Evolutionary conservation across 495 filamentous ascomycete species (phyloP).

Genomic region (Penicillium silybi): DNA sequence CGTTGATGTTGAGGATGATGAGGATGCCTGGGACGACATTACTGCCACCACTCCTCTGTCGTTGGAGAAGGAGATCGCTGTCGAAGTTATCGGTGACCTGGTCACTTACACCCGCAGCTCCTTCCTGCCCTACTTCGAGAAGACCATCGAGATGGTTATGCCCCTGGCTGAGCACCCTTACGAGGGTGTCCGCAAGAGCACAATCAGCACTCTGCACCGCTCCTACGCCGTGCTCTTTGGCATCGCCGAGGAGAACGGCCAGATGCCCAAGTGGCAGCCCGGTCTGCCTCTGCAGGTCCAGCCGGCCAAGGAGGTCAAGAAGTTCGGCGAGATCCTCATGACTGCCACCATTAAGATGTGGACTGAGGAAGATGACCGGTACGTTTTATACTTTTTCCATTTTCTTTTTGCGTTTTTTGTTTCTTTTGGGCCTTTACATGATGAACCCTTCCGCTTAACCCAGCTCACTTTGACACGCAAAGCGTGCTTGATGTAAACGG

Average conservation of each 20-base stretch:
- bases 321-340: conserved; percentile 84
- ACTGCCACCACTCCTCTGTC: conserved; percentile 79
- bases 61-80: conserved; percentile 94
- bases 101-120: conserved; percentile 75
- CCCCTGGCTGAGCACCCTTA: conserved; percentile 81
- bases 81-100: conserved; percentile 91
- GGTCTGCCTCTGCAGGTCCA: conserved; percentile 79
- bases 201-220: conserved; percentile 86
- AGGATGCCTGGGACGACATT: conserved; percentile 82
- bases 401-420: conserved; percentile 7
- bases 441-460: conserved; percentile 92
- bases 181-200: conserved; percentile 88
- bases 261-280: conserved; percentile 79
- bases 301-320: conserved; percentile 69
- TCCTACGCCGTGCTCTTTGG: conserved; percentile 89
- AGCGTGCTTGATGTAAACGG: conserved; percentile 83
- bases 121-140: conserved; percentile 84
- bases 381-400: conserved; percentile 40
- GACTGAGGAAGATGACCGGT: conserved; percentile 90
- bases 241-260: conserved; percentile 74
- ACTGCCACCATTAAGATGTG: conserved; percentile 79
- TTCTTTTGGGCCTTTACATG: conserved; percentile 48
- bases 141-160: conserved; percentile 76
- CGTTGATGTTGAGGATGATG: conserved; percentile 66
- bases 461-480: conserved; percentile 97